Conservation (phyloP, 1,284 basidiomycete species). For the Cryptococcus sp. region DNA sequence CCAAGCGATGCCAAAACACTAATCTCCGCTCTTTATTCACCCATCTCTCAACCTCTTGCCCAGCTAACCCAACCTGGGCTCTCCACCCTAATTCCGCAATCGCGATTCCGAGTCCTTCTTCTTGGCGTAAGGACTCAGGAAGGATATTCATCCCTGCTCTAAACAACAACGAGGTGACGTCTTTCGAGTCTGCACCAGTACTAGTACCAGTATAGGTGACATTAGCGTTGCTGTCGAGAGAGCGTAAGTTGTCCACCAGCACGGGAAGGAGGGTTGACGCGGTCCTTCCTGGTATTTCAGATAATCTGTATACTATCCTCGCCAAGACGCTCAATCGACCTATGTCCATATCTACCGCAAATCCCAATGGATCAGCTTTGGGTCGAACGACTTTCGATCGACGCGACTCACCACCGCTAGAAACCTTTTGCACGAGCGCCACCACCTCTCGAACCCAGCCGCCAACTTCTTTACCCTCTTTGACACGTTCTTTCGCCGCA, state of each 20-base stretch:
- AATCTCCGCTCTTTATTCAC: conserved; percentile 21
- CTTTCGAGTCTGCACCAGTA: no score
- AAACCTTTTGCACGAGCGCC: conserved; percentile 14
- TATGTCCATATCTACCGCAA: conserved; percentile 9
- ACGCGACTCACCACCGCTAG: conserved; percentile 18
- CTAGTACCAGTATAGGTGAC: no score
- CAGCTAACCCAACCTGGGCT: conserved; percentile 14
- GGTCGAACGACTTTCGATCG: not conserved
- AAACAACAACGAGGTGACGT: conserved; percentile 21
- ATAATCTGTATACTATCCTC: conserved; percentile 12
- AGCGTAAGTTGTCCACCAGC: conserved; percentile 6
- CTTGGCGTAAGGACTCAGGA: not conserved
- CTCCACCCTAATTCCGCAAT: conserved; percentile 25
- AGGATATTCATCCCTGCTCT: conserved; percentile 17
- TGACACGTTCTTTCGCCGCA: conserved; percentile 7
- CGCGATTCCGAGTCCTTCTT: conserved; percentile 4
- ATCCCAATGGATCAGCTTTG: not conserved
- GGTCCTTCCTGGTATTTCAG: conserved; percentile 7
- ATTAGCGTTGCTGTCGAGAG: not conserved
- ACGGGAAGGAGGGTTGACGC: conserved; percentile 9
- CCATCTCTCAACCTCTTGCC: conserved; percentile 20
- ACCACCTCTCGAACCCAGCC: conserved; percentile 20
- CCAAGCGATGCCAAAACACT: conserved; percentile 13
- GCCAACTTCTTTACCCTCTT: conserved; percentile 15
- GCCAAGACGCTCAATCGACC: conserved; percentile 17